Base-by-base conservation (phyloP, 345 rosid genomes). In the Heritiera littoralis region DNA sequence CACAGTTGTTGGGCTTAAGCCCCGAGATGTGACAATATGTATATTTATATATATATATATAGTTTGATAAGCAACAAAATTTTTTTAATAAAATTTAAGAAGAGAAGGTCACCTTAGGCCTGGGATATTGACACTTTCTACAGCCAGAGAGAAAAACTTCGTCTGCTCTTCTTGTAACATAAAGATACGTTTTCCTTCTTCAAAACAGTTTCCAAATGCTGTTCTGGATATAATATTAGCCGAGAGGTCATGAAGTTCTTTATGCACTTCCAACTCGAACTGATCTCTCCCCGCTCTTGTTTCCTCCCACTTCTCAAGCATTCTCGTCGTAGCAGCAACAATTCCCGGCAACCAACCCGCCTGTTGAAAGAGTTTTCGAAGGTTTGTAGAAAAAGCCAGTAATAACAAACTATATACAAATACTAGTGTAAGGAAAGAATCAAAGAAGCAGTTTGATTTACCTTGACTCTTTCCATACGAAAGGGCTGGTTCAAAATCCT, bases 121-220 rank as follows among this genome's bases (percentile, higher is more conserved):
- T 2, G 98, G 98, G 66, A 93, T 77, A 76, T 91, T 87, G 75
- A 93, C 78, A 48, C 87, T 91, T 87, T 86, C 80, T 1, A 91
- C 17, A 78, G 95, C 92, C 2, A 79, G 77, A 48, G 91, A 85
- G 77, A 88, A 84, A 18, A 93, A 92, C 75, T 81, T 84, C 86
- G 78, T 86, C 85, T 92, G 95, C 49, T 87, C 85, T 82, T 95
- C 97, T 69, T 95, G 98, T 49, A 95, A 71, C 64, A 81, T 51
- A 35, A 95, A 95, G 63, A 93, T 88, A 2, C 74, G 86, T 68
- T 88, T 90, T 61, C 99, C 98, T 86, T 93, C 92, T 78, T 92
- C 89, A 49, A 79, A 92, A 59, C 86, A 87, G 85, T 93, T 92
- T 43, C 97, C 99, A 74, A 93, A 93, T 74, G 94, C 94, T n/a